phyloP scores from a whole-genome alignment of 2,329 filamentous ascomycete species.

The Trichophyton schoenleinii region DNA sequence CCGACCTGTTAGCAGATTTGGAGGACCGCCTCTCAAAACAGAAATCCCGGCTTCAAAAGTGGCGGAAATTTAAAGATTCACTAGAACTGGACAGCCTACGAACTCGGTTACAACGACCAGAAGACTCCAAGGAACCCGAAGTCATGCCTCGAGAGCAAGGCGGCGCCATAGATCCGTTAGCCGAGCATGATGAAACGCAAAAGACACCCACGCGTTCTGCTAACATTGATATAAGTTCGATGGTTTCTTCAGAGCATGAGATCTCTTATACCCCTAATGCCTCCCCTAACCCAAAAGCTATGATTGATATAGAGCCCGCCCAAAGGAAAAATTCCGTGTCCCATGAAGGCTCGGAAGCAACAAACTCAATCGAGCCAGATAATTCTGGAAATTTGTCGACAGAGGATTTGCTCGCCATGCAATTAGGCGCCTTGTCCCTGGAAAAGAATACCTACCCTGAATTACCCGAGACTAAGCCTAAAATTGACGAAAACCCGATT shows the following conservation, averaged over 20 bases:
- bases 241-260: not conserved
- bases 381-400: not conserved
- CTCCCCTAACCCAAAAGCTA: not conserved
- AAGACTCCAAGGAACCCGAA: not conserved
- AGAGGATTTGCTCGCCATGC: not conserved
- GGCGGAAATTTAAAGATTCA: slow-evolving; percentile 53
- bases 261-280: not conserved
- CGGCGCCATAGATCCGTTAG: not conserved
- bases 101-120: not conserved
- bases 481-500: not conserved
- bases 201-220: not conserved
- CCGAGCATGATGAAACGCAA: not conserved
- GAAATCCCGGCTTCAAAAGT: slow-evolving; percentile 54
- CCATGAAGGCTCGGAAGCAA: not conserved
- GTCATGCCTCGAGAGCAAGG: not conserved
- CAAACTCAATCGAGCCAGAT: too few relatives aligned
- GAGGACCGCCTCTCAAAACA: slow-evolving; percentile 56
- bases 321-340: not conserved
- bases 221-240: not conserved
- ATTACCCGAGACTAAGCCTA: not conserved
- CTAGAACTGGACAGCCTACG: slow-evolving; percentile 2
- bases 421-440: not conserved
- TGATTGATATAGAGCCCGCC: not conserved
- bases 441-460: not conserved
- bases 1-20: slow-evolving; percentile 51